These are phyloP conservation scores for Aciculoconidium aculeatum DNA, from an alignment of 805 yeast genomes.

Conservation along the genomic window DNA sequence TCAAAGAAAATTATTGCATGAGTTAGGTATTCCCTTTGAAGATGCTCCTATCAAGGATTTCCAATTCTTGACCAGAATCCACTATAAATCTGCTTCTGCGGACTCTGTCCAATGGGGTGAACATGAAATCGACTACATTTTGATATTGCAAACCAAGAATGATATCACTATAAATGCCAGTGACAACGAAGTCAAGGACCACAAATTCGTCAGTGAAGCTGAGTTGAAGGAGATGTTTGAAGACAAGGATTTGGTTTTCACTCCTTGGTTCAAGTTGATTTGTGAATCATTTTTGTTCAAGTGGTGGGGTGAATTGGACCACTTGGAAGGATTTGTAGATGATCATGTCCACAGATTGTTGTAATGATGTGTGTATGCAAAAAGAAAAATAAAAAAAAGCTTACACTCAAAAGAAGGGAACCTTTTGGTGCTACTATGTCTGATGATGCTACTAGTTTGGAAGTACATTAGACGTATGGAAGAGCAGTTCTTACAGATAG, in stretches of 20 bases:
- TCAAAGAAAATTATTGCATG: conserved; percentile 86
- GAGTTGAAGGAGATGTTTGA: conserved; percentile 73
- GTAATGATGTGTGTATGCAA: no score
- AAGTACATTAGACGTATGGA: no score
- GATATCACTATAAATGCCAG: conserved; percentile 58
- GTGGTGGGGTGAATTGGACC: conserved; percentile 85
- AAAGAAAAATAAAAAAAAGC: no score
- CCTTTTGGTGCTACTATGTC: no score
- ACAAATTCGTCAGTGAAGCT: conserved; percentile 61
- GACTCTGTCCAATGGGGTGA: conserved; percentile 83
- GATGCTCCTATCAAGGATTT: conserved; percentile 63
- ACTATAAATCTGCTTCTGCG: conserved; percentile 80
- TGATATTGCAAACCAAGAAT: conserved; percentile 59
- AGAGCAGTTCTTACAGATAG: no score
- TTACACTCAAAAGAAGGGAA: no score
- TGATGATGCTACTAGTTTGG: no score
- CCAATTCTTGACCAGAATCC: conserved; percentile 86
- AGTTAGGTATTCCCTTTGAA: conserved; percentile 69
- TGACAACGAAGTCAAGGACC: conserved; percentile 70
- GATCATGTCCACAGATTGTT: conserved; percentile 47
- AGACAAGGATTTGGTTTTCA: conserved; percentile 63
- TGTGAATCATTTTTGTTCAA: conserved; percentile 85
- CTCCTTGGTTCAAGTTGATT: conserved; percentile 97
- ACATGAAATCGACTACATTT: conserved; percentile 93
- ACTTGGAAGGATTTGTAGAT: conserved; percentile 45